Conservation (phyloP, 306 rosid genomes). For the Lathyrus sativus region DNA sequence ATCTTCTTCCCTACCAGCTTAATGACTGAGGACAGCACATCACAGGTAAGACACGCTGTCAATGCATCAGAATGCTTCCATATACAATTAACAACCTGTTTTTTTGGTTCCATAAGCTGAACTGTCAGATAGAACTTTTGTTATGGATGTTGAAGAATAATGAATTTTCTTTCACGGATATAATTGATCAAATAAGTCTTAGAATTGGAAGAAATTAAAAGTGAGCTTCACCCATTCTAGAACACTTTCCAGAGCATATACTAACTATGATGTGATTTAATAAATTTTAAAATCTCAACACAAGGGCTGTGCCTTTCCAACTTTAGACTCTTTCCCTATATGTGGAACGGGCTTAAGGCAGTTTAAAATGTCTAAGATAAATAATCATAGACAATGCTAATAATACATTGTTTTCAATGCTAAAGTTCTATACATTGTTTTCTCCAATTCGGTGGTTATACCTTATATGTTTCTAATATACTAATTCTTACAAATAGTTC, state of each 20-base stretch:
- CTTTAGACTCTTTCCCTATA: slow-evolving; percentile 22
- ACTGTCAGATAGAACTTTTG: slow-evolving; percentile 18
- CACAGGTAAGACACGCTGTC: slow-evolving; percentile 58
- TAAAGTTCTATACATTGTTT: too few relatives aligned
- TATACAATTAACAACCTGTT: slow-evolving; percentile 71
- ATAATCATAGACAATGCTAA: too few relatives aligned
- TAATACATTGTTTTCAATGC: too few relatives aligned
- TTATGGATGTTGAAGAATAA: neutral
- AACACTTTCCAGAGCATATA: slow-evolving; percentile 4
- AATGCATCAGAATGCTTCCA: slow-evolving; percentile 76
- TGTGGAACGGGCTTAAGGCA: slow-evolving; percentile 24
- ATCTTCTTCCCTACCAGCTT: neutral
- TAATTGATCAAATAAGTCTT: slow-evolving; percentile 9
- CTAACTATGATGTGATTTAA: slow-evolving; percentile 18
- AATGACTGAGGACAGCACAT: neutral
- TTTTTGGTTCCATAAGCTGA: slow-evolving; percentile 21
- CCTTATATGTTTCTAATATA: too few relatives aligned
- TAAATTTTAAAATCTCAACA: slow-evolving; percentile 20
- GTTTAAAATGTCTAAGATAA: neutral
- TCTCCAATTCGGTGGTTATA: too few relatives aligned
- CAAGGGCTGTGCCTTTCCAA: slow-evolving; percentile 21
- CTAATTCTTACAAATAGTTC: too few relatives aligned
- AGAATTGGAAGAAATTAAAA: slow-evolving; percentile 9
- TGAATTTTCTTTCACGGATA: neutral
- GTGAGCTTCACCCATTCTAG: slow-evolving; percentile 7